Percentiles rank a stretch among this genome's conserved stretches.
Conservation (phyloP, 2,329 filamentous ascomycete genomes). For the Ascomycota sp. region DNA sequence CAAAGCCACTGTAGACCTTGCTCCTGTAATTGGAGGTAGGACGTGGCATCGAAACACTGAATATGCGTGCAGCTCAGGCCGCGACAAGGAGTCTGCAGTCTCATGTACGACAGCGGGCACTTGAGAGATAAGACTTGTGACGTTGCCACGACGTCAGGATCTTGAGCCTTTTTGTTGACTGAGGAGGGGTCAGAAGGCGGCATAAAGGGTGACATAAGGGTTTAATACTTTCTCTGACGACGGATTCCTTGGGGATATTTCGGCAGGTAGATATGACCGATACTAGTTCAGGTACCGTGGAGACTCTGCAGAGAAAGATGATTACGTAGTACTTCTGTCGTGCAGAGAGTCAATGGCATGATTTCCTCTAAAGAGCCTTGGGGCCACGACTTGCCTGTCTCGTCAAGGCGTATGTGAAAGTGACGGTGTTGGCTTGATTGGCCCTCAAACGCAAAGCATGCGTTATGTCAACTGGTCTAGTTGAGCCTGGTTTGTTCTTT, state of each 20-base stretch:
- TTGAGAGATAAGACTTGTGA: constrained; percentile 80
- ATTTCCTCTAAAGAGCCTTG: constrained; percentile 1
- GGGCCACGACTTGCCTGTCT: constrained; percentile 43
- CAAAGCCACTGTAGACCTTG: constrained; percentile 96
- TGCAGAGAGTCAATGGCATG: constrained; percentile 4
- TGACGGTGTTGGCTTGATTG: constrained; percentile 54
- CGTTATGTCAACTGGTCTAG: constrained; percentile 82
- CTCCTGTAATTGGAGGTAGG: constrained; percentile 83
- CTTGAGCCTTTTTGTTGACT: constrained; percentile 68
- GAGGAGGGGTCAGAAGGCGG: constrained; percentile 1
- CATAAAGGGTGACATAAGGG: not conserved
- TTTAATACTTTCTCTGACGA: constrained; percentile 60
- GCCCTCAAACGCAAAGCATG: constrained; percentile 48
- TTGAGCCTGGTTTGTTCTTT: constrained; percentile 92
- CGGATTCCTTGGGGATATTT: constrained; percentile 60
- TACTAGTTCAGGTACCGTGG: constrained; percentile 52
- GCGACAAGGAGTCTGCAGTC: constrained; percentile 62
- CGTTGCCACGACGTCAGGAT: constrained; percentile 75
- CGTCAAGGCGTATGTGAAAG: constrained; percentile 83
- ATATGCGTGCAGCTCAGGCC: constrained; percentile 68
- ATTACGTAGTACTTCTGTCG: constrained; percentile 50
- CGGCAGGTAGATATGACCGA: constrained; percentile 41
- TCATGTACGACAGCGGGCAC: constrained; percentile 73
- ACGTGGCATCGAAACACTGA: constrained; percentile 85
- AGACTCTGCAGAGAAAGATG: constrained; percentile 55